phyloP scores from a whole-genome alignment of 1,139 yeast genomes.

The Saccharomycopsis crataegensis region DNA sequence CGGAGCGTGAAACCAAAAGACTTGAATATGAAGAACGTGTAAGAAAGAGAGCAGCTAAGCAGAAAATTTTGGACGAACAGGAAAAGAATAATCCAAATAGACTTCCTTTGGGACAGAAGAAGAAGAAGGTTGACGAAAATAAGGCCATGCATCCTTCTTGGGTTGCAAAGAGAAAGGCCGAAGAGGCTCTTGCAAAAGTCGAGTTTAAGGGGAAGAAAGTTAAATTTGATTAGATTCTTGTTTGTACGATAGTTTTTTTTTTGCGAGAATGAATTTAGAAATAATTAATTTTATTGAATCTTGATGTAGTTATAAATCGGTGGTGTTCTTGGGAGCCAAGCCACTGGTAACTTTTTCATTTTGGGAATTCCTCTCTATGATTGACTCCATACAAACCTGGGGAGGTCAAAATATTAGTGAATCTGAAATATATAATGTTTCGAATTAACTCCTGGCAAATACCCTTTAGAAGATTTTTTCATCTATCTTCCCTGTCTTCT shows the following conservation, averaged over 20 bases:
- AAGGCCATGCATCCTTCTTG: constrained; percentile 81
- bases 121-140: constrained; percentile 13
- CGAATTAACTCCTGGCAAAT: too few relatives aligned
- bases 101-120: constrained; percentile 34
- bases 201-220: constrained; percentile 82
- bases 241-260: not conserved
- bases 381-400: too few relatives aligned
- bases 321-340: too few relatives aligned
- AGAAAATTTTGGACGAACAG: constrained; percentile 22
- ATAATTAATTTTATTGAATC: not conserved
- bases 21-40: constrained; percentile 68
- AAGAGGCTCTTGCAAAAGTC: constrained; percentile 55
- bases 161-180: constrained; percentile 76
- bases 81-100: constrained; percentile 23
- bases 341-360: not conserved
- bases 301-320: not conserved
- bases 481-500: not conserved
- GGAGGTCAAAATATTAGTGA: too few relatives aligned
- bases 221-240: constrained; percentile 15
- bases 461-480: too few relatives aligned
- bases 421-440: too few relatives aligned
- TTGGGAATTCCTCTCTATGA: not conserved
- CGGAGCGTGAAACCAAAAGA: constrained; percentile 54
- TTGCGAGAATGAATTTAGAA: not conserved
- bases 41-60: constrained; percentile 53